Evolutionary conservation across 108 stramenopile genomes (phyloP), one percentile per base, ranked within the genome.

Genomic region (Seminavis robusta): DNA sequence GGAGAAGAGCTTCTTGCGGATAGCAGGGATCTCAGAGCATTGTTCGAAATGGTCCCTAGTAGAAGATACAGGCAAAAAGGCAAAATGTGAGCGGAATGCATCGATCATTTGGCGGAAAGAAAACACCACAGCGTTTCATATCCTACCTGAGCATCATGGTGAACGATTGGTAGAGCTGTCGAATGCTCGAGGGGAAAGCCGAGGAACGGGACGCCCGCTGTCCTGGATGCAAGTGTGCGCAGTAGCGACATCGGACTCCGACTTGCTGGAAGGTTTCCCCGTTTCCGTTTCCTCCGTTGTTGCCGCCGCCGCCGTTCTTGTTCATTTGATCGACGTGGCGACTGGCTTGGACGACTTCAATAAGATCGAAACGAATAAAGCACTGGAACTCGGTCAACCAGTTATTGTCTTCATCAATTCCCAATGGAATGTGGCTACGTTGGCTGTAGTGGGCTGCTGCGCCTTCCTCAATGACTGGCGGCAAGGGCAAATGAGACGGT

Each of bases 321-420:
- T n/a, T n/a, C n/a, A n/a, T n/a, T n/a, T n/a, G n/a, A n/a, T 73
- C 71, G 13, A 60, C 58, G n/a, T 49, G 31, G n/a, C n/a, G n/a
- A 21, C 59, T 69, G 4, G 76, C 76, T 16, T 59, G 57, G 31
- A 72, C 72, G 0, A 77, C 63, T 53, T 77, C 76, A 16, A 68
- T 43, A 13, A 72, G 41, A 5, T 77, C 62, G n/a, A 31, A 38
- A 26, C 76, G 56, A 10, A 77, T 65, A 56, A 73, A 77, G 58
- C 71, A 77, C 15, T 72, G 70, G 49, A 69, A 73, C 30, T 77
- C 76, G 0, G 71, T 65, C 4, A 77, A 52, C 71, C 67, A 73
- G 37, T 72, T 77, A 32, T 52, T 19, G 34, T 77, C 76, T 60
- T 77, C 76, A 44, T 77, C 76, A 1, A 56, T 60, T 4, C 61